These are phyloP conservation scores for Skeletonema menzelii DNA, from an alignment of 108 stramenopile species.

Conservation along the genomic window DNA sequence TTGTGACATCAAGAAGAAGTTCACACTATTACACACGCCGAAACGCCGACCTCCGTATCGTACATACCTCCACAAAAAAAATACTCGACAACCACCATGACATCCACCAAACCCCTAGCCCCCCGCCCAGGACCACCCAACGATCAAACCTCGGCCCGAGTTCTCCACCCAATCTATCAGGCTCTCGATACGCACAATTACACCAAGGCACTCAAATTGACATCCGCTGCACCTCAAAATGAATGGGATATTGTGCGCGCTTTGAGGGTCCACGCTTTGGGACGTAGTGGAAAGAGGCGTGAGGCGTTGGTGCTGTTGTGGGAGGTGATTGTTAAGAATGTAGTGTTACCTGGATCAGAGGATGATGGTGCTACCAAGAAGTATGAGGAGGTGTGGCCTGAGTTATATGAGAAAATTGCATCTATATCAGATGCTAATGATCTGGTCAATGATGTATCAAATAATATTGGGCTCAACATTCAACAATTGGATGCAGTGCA, in stretches of 20 bases:
- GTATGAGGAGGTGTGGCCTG: constrained; percentile 6
- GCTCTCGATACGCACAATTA: constrained; percentile 70
- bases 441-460: neutral
- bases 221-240: constrained; percentile 42
- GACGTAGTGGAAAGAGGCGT: constrained; percentile 54
- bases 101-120: neutral
- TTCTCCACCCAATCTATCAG: constrained; percentile 62
- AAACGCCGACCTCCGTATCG: no score
- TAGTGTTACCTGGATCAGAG: neutral
- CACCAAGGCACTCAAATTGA: constrained; percentile 68
- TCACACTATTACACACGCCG: no score
- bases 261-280: constrained; percentile 64
- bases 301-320: constrained; percentile 52
- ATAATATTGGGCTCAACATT: neutral
- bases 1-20: no score
- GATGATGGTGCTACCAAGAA: neutral
- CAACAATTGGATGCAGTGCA: constrained; percentile 24
- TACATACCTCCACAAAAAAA: neutral
- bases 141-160: neutral
- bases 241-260: constrained; percentile 58
- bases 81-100: neutral
- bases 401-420: constrained; percentile 4
- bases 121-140: constrained; percentile 1
- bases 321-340: constrained; percentile 36
- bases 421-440: constrained; percentile 12